Conservation (phyloP, 1,284 basidiomycete genomes). For the Pseudozyma sp. region DNA sequence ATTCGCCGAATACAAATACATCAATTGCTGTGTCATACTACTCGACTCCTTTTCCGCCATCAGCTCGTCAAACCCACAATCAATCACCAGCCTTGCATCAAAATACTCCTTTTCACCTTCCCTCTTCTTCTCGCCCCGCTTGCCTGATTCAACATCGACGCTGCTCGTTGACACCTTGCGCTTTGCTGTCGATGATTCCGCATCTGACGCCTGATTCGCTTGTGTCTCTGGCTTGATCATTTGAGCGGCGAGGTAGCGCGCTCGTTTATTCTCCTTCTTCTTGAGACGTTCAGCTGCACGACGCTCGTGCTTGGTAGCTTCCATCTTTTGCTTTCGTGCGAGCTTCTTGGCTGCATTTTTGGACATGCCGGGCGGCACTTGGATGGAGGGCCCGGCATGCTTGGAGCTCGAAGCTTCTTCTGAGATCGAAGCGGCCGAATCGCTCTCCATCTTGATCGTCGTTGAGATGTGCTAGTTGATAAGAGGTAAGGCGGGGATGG, state of each 20-base stretch:
- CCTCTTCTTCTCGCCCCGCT: not conserved
- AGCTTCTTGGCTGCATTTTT: constrained; percentile 85
- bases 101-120: constrained; percentile 72
- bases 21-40: constrained; percentile 87
- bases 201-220: not conserved
- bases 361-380: constrained; percentile 70
- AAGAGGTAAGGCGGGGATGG: not conserved
- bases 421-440: not conserved
- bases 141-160: constrained; percentile 52
- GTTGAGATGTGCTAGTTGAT: not conserved
- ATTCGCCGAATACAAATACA: constrained; percentile 88
- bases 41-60: constrained; percentile 95
- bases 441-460: constrained; percentile 3
- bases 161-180: constrained; percentile 32
- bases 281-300: constrained; percentile 75
- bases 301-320: constrained; percentile 79
- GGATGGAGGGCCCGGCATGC: constrained; percentile 27
- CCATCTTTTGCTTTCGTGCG: constrained; percentile 76
- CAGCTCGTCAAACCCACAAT: constrained; percentile 91
- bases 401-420: not conserved
- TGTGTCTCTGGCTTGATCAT: too few relatives aligned
- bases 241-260: constrained; percentile 63
- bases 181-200: constrained; percentile 62
- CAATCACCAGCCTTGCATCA: constrained; percentile 78
- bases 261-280: constrained; percentile 73